phyloP scores from a whole-genome alignment of 768 basidiomycete genomes.

The Calocybe indica region DNA sequence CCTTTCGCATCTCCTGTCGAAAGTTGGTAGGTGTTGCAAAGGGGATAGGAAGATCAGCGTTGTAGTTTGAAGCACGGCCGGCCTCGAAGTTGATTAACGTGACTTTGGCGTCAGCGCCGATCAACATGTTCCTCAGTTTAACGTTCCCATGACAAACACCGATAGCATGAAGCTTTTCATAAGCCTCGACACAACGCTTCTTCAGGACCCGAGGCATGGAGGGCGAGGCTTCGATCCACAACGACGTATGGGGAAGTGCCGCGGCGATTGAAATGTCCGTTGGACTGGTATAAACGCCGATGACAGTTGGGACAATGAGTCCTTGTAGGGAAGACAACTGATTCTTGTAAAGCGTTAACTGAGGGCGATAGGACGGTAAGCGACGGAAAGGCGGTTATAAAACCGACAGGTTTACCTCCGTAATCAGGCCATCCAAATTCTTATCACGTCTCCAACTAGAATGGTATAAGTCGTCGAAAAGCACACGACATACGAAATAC shows the following conservation, averaged over 20 bases:
- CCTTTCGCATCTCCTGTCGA: constrained; percentile 46
- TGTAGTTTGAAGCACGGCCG: constrained; percentile 21
- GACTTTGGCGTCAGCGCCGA: constrained; percentile 46
- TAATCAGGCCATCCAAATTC: not conserved
- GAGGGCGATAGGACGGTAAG: not conserved
- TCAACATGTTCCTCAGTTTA: constrained; percentile 46
- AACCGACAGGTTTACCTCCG: constrained; percentile 1
- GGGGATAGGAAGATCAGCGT: constrained; percentile 19
- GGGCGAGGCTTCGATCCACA: constrained; percentile 57
- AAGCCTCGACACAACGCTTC: constrained; percentile 43
- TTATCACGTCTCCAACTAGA: too few species aligned
- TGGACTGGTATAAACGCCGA: constrained; percentile 34
- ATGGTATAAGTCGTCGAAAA: too few species aligned
- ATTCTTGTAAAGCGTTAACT: constrained; percentile 49
- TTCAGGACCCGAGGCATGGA: constrained; percentile 54
- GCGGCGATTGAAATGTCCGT: constrained; percentile 25
- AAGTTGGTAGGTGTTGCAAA: constrained; percentile 35
- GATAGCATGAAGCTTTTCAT: constrained; percentile 38
- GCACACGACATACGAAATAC: not conserved
- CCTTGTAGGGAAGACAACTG: constrained; percentile 50
- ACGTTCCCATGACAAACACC: constrained; percentile 45
- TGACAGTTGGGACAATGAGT: constrained; percentile 43
- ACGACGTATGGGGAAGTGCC: constrained; percentile 49
- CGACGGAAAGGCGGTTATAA: not conserved
- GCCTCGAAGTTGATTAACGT: constrained; percentile 52